phyloP scores from a whole-genome alignment of 2,329 filamentous ascomycete genomes.

The Pseudogymnoascus sp. region DNA sequence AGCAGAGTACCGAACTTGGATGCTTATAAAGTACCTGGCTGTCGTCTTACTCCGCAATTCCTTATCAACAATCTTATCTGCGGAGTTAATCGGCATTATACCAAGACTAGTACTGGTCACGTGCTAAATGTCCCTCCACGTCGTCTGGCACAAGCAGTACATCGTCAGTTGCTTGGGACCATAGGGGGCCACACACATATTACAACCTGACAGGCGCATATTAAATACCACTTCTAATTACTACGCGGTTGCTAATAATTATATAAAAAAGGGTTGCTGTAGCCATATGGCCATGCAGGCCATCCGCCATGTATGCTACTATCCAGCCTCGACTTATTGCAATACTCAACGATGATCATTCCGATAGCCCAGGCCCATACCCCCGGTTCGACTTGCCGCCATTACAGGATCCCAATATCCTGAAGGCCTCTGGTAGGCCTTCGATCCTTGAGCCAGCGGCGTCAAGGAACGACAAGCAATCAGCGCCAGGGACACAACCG shows the following conservation, averaged over 20 bases:
- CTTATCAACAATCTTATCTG: neutral
- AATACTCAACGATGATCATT: constrained; percentile 44
- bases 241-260: neutral
- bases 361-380: constrained; percentile 30
- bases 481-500: neutral
- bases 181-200: neutral
- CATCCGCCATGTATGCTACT: constrained; percentile 31
- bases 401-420: constrained; percentile 39
- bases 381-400: constrained; percentile 45
- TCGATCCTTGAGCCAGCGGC: constrained; percentile 45
- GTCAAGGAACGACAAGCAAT: neutral
- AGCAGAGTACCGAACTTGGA: neutral
- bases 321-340: constrained; percentile 61
- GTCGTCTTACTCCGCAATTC: constrained; percentile 7
- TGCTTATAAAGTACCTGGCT: constrained; percentile 8
- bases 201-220: neutral
- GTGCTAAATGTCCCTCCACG: neutral
- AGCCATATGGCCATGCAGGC: constrained; percentile 3
- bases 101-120: neutral
- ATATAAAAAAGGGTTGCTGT: neutral
- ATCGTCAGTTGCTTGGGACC: neutral
- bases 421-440: constrained; percentile 34
- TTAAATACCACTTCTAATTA: neutral
- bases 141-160: neutral
- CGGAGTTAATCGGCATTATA: neutral